Evolutionary conservation across 208 protist genomes (phyloP), one percentile per base, ranked within the genome.

Genomic region (Trypanosomatidae sp.): DNA sequence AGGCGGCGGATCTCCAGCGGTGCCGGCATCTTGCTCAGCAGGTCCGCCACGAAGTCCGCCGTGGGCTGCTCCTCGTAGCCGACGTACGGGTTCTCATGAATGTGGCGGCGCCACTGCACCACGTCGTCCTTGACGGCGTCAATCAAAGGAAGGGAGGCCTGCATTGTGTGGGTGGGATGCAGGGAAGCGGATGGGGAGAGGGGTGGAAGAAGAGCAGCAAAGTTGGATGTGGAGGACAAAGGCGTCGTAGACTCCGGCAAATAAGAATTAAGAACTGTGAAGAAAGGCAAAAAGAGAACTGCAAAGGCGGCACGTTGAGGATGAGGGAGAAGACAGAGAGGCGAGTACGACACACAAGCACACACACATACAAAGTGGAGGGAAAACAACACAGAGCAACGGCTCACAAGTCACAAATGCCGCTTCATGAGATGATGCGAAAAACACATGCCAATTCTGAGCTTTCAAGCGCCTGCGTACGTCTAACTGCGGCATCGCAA

Each of bases 91-190:
- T 90, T 72, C 52, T 76, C 74, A 77, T 95, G 90, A 52, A 92
- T 90, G 82, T 95, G 78, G 56, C 88, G 90, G 69, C 90, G 88
- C 86, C 87, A 95, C 74, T 82, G 80, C 58, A 93, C 82, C 39
- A 88, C 36, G n/a, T 88, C 79, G 62, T 93, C 84, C 56, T 89
- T 74, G 25, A 93, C 67, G 22, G 66, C 68, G 3, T 71, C 56
- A 33, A 77, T 71, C 13, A 77, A 28, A 17, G 56, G 58, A 22
- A 66, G 41, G 12, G 66, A 66, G 17, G 43, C n/a, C 46, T 72
- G 64, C 73, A n/a, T n/a, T n/a, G n/a, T n/a, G n/a, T n/a, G n/a
- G n/a, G n/a, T n/a, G n/a, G n/a, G n/a, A 77, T 77, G 25, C 5
- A 33, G 7, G 9, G 36, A 10, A 44, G 12, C 15, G 5, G 28